phyloP scores from a whole-genome alignment of 2,329 filamentous ascomycete species.

The Ophiocordyceps camponoti-floridani region DNA sequence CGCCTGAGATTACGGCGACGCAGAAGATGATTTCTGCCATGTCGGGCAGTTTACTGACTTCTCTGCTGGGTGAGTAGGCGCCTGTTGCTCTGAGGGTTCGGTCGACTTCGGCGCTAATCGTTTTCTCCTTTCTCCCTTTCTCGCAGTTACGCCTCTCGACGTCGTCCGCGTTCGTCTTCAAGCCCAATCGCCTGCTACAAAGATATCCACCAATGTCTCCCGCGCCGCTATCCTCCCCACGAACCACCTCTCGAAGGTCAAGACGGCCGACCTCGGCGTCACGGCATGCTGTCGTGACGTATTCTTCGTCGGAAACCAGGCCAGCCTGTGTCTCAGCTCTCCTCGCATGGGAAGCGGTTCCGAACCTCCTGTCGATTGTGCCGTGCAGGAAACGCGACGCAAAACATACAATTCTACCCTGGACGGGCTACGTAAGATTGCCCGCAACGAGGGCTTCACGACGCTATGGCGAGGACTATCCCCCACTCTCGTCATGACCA shows the following conservation, averaged over 20 bases:
- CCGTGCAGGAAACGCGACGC: slow-evolving; percentile 70
- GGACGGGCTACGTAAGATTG: slow-evolving; percentile 86
- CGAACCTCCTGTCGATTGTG: slow-evolving; percentile 46
- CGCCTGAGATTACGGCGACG: slow-evolving; percentile 53
- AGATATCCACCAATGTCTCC: slow-evolving; percentile 33
- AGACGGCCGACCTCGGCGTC: slow-evolving; percentile 67
- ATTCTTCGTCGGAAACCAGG: slow-evolving; percentile 82
- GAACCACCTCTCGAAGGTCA: slow-evolving; percentile 48
- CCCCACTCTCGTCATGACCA: slow-evolving; percentile 85
- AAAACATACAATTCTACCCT: slow-evolving; percentile 78
- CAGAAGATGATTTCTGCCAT: slow-evolving; percentile 96
- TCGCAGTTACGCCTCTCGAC: slow-evolving; percentile 76
- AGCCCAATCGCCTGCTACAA: slow-evolving; percentile 43
- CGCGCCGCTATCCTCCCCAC: slow-evolving; percentile 25
- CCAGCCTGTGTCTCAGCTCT: slow-evolving; percentile 63
- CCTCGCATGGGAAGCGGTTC: slow-evolving; percentile 28
- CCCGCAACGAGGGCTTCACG: slow-evolving; percentile 70
- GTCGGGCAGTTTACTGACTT: slow-evolving; percentile 77
- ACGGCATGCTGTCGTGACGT: slow-evolving; percentile 93
- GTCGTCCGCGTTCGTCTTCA: slow-evolving; percentile 91
- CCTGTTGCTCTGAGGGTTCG: background rate
- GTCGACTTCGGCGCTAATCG: background rate
- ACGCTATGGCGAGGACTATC: slow-evolving; percentile 87
- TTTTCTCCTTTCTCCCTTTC: background rate
- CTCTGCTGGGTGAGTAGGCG: slow-evolving; percentile 53